phyloP scores from a whole-genome alignment of 2,329 filamentous ascomycete genomes.

The Botrytis paeoniae region DNA sequence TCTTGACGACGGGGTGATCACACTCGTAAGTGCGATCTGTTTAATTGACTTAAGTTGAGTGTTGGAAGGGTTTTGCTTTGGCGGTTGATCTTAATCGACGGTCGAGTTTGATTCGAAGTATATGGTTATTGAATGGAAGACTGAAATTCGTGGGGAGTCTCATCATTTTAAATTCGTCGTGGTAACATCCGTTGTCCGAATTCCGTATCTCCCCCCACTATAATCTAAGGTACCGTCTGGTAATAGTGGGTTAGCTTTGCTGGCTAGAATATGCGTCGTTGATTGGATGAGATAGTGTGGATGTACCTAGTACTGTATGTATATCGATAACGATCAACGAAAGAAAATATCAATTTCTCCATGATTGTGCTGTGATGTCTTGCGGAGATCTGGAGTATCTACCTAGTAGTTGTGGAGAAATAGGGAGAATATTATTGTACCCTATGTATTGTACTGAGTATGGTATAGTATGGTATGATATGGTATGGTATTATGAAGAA shows the following conservation, averaged over 20 bases:
- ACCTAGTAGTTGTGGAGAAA: neutral
- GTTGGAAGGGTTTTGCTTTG: neutral
- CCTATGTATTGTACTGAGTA: neutral
- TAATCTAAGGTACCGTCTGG: neutral
- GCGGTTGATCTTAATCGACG: neutral
- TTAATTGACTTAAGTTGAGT: conserved; percentile 20
- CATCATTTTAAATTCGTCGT: neutral
- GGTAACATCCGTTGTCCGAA: neutral
- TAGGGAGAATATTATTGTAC: neutral
- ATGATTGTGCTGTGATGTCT: neutral
- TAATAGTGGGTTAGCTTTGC: neutral
- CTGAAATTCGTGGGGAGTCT: neutral
- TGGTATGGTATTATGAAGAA: neutral
- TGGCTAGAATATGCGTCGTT: neutral
- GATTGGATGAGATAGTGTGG: neutral
- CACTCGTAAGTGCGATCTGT: conserved; percentile 36
- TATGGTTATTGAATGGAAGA: neutral
- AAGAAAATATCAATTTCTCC: neutral
- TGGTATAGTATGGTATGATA: too few species aligned
- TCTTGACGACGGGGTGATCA: conserved; percentile 67
- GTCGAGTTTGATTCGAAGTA: neutral
- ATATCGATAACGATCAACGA: neutral
- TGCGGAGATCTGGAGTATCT: conserved; percentile 6
- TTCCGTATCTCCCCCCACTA: conserved; percentile 1
- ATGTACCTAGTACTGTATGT: neutral